Conservation (phyloP, 805 yeast species). For the Metschnikowia aberdeeniae region DNA sequence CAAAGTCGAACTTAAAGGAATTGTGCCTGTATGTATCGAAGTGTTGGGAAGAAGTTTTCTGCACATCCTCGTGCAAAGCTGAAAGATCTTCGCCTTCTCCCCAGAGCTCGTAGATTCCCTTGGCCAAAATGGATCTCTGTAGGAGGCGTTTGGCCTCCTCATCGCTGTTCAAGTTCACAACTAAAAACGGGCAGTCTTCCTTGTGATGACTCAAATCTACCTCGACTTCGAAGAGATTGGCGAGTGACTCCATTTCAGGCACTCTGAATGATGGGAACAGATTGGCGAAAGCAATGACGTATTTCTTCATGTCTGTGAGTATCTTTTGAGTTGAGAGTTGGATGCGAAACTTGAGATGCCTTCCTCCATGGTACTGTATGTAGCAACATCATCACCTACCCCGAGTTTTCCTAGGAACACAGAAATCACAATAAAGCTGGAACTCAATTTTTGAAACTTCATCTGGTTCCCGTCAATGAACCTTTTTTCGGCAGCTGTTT, state of each 20-base stretch:
- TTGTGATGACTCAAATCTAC: constrained; percentile 60
- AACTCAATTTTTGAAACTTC: too few relatives aligned
- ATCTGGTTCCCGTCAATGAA: too few relatives aligned
- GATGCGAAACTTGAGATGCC: constrained; percentile 5
- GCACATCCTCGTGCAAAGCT: constrained; percentile 52
- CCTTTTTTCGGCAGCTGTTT: too few relatives aligned
- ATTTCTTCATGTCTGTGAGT: constrained; percentile 43
- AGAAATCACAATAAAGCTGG: too few relatives aligned
- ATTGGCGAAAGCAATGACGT: constrained; percentile 82
- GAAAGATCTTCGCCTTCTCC: constrained; percentile 60
- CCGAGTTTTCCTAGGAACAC: too few relatives aligned
- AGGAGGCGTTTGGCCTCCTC: constrained; percentile 62
- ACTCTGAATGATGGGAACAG: constrained; percentile 71
- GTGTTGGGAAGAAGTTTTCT: constrained; percentile 27
- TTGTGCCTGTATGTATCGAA: constrained; percentile 37
- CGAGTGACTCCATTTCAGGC: constrained; percentile 83
- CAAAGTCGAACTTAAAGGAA: constrained; percentile 78
- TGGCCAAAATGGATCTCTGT: constrained; percentile 62
- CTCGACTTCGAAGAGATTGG: constrained; percentile 52
- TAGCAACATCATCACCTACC: neutral
- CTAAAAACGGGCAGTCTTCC: constrained; percentile 63
- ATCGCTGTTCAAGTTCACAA: constrained; percentile 63
- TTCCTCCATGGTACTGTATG: neutral
- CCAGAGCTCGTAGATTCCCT: constrained; percentile 82
- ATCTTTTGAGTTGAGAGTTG: neutral